Base-by-base conservation (phyloP, 768 basidiomycete species). In the Candolleomyces aberdarensis region DNA sequence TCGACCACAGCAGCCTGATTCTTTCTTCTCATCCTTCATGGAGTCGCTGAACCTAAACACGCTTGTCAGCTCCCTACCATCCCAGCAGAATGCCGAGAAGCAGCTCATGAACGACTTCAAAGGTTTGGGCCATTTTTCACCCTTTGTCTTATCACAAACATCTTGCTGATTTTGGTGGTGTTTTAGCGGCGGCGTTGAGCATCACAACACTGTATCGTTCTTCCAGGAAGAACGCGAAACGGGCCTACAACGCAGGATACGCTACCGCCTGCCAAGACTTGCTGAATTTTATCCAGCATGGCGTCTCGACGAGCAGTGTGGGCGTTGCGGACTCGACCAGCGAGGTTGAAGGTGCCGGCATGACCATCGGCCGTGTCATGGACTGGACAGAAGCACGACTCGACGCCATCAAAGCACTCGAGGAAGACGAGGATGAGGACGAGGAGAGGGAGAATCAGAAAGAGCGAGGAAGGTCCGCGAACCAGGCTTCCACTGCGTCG, bases 131-230 rank as follows among this genome's bases (percentile, higher is more conserved):
- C 47, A 57, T 58, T 60, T 40, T 41, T 50, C 47, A n/a, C 49
- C 11, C 47, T 20, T 50, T 17, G 19, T 46, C 49, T 48, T 56
- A 52, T 55, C 53, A 43, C 49, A 44, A 19, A 52, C 41, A 47
- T 32, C 48, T 32, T 66, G 19, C 54, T 15, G n/a, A 39, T 26
- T 47, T 49, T 22, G 8, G 44, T 56, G 39, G 49, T n/a, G 62
- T 61, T 63, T 62, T 66, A 94, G 91, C 89, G 61, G 91, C 91
- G 63, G 92, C 91, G 1, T 77, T 92, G 55, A 91, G 89, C 72
- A 88, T 94, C 64, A 92, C 91, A 26, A 92, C 90, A 0, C 82
- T 94, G 40, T 94, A 92, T 72, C 85, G 89, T 65, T 90, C 91
- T 3, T 91, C 91, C 1, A 74, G 88, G 54, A 82, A 86, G 69